These are phyloP conservation scores for Termitomyces sp. DNA, from an alignment of 768 basidiomycete genomes.

Conservation along the genomic window DNA sequence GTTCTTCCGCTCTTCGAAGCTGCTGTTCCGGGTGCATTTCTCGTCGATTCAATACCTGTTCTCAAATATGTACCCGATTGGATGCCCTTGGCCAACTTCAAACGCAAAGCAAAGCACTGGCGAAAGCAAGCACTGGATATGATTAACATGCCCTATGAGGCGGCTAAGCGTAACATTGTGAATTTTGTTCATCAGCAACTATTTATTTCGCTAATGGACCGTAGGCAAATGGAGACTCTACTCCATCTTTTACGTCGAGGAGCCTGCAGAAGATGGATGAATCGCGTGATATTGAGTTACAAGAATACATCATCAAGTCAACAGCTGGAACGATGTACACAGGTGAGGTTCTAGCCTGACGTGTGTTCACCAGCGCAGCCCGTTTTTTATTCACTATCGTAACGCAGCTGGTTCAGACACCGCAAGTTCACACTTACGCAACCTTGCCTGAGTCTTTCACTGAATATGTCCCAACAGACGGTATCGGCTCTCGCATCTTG, in stretches of 20 bases:
- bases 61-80: conserved; percentile 34
- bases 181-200: background rate
- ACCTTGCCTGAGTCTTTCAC: background rate
- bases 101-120: conserved; percentile 30
- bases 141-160: conserved; percentile 25
- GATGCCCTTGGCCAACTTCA: conserved; percentile 37
- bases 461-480: conserved; percentile 19
- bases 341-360: conserved; percentile 14
- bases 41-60: conserved; percentile 30
- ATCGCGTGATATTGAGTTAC: conserved; percentile 10
- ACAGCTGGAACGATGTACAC: conserved; percentile 26
- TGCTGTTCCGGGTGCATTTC: conserved; percentile 27
- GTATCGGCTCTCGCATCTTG: conserved; percentile 21
- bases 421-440: conserved; percentile 10
- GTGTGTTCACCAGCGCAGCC: no score
- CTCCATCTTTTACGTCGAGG: conserved; percentile 22
- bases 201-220: no score
- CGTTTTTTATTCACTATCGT: no score
- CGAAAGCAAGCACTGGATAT: conserved; percentile 16
- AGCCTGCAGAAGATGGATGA: conserved; percentile 21
- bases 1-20: conserved; percentile 27
- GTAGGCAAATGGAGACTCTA: conserved; percentile 19
- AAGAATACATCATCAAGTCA: conserved; percentile 21
- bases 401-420: conserved; percentile 28
- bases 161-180: conserved; percentile 19